Evolutionary conservation across 2,329 filamentous ascomycete genomes (phyloP).

Genomic region (Fragosphaeria purpurea): DNA sequence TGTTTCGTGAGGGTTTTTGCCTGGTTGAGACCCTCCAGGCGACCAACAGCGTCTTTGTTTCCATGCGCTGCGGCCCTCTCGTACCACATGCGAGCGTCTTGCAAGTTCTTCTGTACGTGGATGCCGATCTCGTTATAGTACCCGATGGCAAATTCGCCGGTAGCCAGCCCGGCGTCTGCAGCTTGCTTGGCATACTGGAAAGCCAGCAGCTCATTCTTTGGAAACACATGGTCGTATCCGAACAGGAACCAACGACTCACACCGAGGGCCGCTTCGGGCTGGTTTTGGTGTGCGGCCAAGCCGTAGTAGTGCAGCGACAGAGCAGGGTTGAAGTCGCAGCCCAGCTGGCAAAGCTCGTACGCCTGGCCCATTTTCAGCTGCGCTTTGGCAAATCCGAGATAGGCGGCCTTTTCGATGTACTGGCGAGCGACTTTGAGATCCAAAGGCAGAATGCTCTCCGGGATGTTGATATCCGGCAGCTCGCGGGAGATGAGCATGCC

Average conservation of each 20-base stretch:
- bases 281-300: slow-evolving; percentile 81
- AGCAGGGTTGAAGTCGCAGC: slow-evolving; percentile 89
- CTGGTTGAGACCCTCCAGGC: slow-evolving; percentile 75
- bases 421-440: slow-evolving; percentile 66
- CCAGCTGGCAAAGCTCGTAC: slow-evolving; percentile 87
- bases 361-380: slow-evolving; percentile 96
- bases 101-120: slow-evolving; percentile 71
- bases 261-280: slow-evolving; percentile 86
- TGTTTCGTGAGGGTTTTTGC: slow-evolving; percentile 77
- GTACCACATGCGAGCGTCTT: slow-evolving; percentile 83
- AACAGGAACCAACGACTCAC: slow-evolving; percentile 99
- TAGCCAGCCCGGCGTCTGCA: slow-evolving; percentile 69
- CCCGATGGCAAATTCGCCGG: slow-evolving; percentile 90
- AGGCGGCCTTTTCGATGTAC: slow-evolving; percentile 94
- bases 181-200: slow-evolving; percentile 86
- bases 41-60: slow-evolving; percentile 75
- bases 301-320: slow-evolving; percentile 94
- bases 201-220: slow-evolving; percentile 90
- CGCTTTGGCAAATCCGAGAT: slow-evolving; percentile 89
- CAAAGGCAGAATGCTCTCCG: slow-evolving; percentile 56
- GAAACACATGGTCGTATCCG: slow-evolving; percentile 82
- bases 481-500: slow-evolving; percentile 90
- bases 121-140: slow-evolving; percentile 98
- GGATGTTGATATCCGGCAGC: slow-evolving; percentile 79
- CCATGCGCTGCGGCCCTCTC: slow-evolving; percentile 79